Conservation (phyloP, 257 asterid genomes). For the Striga asiatica region DNA sequence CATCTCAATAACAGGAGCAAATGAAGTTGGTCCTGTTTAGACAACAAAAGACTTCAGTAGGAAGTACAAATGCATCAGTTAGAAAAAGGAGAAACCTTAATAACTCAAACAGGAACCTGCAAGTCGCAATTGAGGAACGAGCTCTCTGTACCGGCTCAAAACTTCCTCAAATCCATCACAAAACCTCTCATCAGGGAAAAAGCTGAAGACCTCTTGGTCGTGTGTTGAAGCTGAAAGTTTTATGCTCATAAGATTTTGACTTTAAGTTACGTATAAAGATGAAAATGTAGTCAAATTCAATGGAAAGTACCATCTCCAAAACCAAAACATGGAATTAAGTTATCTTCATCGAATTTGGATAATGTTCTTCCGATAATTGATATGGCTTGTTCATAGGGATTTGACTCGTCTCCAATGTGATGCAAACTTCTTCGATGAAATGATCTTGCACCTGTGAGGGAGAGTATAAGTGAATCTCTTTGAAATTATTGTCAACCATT, state of each 20-base stretch:
- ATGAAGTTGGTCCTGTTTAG: slow-evolving; percentile 80
- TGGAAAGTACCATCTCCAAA: slow-evolving; percentile 76
- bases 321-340: slow-evolving; percentile 81
- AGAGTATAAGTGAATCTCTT: not conserved
- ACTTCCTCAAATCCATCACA: slow-evolving; percentile 97
- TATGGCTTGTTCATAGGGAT: slow-evolving; percentile 94
- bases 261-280: slow-evolving; percentile 1
- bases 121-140: slow-evolving; percentile 84
- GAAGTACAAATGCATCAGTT: not conserved
- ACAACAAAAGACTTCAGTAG: not conserved
- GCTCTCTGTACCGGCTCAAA: slow-evolving; percentile 65
- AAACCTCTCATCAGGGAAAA: slow-evolving; percentile 63
- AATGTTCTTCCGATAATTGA: slow-evolving; percentile 88
- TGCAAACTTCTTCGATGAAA: slow-evolving; percentile 78
- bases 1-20: slow-evolving; percentile 83
- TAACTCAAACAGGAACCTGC: slow-evolving; percentile 35
- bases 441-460: slow-evolving; percentile 62
- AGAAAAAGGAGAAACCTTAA: not conserved
- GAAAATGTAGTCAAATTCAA: not conserved
- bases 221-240: slow-evolving; percentile 83
- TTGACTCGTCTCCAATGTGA: slow-evolving; percentile 66
- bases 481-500: slow-evolving; percentile 4
- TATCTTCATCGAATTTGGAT: slow-evolving; percentile 89
- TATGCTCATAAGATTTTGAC: slow-evolving; percentile 15
- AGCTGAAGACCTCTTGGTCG: slow-evolving; percentile 91